Base-by-base conservation (phyloP, 768 basidiomycete genomes). In the Amanita fuliginea region DNA sequence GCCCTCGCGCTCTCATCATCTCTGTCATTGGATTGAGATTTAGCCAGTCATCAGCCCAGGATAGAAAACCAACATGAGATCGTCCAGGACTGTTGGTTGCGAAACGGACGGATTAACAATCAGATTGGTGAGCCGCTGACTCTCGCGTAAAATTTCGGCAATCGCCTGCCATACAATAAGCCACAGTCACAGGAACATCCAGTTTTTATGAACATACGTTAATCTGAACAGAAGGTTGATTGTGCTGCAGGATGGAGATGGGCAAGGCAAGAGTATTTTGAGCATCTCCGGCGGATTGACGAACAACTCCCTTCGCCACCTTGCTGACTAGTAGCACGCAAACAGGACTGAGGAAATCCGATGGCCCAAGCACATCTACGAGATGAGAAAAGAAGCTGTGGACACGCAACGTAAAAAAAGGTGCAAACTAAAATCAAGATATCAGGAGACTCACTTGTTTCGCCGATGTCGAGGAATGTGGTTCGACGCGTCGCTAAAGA, bases 401-500 rank as follows among this genome's bases (percentile, higher is more conserved):
- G 4, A 32, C 32, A 32, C 3, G 13, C 13, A 13, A 13, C 4
- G 11, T 32, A 32, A 13, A 4, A 32, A 32, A 32, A 13, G 30
- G 11, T 7, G 11, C 11, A 32, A 32, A 4, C 32, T 30, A 24
- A 32, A 3, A 11, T 11, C 26, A n/a, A 18, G 40, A 28, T 26
- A 28, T 28, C 26, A 55, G 47, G 14, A 14, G 0, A 67, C 80
- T 26, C 7, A 94, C 92, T 83, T 85, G 49, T 86, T 81, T 40
- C 91, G 85, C 19, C 96, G 83, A 64, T 99, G 95, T 3, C 88
- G 81, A 13, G 96, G 96, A 50, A 99, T 79, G 57, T 97, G 88
- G 50, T 79, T 81, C 3, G 86, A 80, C 9, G 96, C 95, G 62
- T 96, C 94, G 0, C 92, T 90, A 66, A 99, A 98, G 40, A 96